phyloP scores from a whole-genome alignment of 2,329 filamentous ascomycete genomes.

The Fusarium albidum region DNA sequence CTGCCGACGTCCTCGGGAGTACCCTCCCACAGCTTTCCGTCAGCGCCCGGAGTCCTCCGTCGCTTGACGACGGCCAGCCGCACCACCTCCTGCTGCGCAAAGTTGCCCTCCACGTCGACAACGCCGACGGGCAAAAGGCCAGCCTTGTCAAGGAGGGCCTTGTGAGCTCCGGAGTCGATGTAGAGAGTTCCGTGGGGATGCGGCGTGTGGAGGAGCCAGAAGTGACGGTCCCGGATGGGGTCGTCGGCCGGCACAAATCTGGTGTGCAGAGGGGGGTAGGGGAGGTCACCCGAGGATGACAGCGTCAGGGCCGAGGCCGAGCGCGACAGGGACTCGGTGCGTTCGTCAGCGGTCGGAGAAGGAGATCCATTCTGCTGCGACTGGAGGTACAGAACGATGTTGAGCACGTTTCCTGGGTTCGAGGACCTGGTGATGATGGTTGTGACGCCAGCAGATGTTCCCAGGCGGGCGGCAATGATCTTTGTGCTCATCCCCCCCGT shows the following conservation, averaged over 20 bases:
- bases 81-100: slow-evolving; percentile 92
- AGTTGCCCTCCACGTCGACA: slow-evolving; percentile 85
- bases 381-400: slow-evolving; percentile 76
- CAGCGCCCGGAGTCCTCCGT: slow-evolving; percentile 48
- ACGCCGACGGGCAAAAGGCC: slow-evolving; percentile 92
- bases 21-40: slow-evolving; percentile 59
- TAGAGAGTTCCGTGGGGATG: slow-evolving; percentile 90
- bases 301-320: slow-evolving; percentile 54
- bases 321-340: slow-evolving; percentile 47
- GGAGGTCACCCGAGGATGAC: slow-evolving; percentile 38
- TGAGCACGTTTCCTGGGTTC: slow-evolving; percentile 89
- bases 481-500: slow-evolving; percentile 99
- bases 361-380: slow-evolving; percentile 26
- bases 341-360: slow-evolving; percentile 37
- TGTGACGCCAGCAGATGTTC: slow-evolving; percentile 92
- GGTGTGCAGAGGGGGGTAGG: slow-evolving; percentile 78
- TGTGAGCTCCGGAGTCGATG: slow-evolving; percentile 89
- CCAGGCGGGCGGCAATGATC: slow-evolving; percentile 90
- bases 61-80: slow-evolving; percentile 82
- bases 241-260: slow-evolving; percentile 86
- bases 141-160: slow-evolving; percentile 82
- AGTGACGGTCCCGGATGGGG: slow-evolving; percentile 91
- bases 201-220: slow-evolving; percentile 95
- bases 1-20: slow-evolving; percentile 79
- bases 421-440: slow-evolving; percentile 94